These are phyloP conservation scores for Pseudogymnoascus sp. DNA, from an alignment of 2,329 filamentous ascomycete genomes.

Conservation along the genomic window DNA sequence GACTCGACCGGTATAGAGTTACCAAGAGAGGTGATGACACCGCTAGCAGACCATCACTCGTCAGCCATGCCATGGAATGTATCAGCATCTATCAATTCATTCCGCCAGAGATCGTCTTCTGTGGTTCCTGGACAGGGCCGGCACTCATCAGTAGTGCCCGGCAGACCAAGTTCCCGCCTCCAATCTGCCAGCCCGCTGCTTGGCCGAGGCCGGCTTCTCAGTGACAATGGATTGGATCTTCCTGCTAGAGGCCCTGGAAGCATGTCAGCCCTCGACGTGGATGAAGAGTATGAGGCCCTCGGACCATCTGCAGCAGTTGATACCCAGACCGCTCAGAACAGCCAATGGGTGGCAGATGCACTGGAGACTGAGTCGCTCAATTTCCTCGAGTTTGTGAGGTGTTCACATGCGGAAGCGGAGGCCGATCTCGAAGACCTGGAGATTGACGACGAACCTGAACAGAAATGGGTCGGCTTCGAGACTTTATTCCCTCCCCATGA, in stretches of 20 bases:
- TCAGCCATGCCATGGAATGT: slow-evolving; percentile 64
- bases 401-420: slow-evolving; percentile 32
- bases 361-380: slow-evolving; percentile 53
- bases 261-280: slow-evolving; percentile 13
- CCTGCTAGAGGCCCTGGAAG: slow-evolving; percentile 14
- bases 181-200: slow-evolving; percentile 54
- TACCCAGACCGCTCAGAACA: slow-evolving; percentile 38
- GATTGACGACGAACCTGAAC: slow-evolving; percentile 16
- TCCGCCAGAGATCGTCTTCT: slow-evolving; percentile 29
- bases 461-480: slow-evolving; percentile 55
- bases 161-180: slow-evolving; percentile 41
- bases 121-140: slow-evolving; percentile 32
- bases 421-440: slow-evolving; percentile 25
- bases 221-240: slow-evolving; percentile 19
- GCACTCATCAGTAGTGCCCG: slow-evolving; percentile 20
- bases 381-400: slow-evolving; percentile 52
- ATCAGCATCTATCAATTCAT: slow-evolving; percentile 45
- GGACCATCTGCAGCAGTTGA: slow-evolving; percentile 33
- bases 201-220: slow-evolving; percentile 33
- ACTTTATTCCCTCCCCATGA: slow-evolving; percentile 53
- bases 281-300: slow-evolving; percentile 38
- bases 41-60: slow-evolving; percentile 59
- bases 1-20: slow-evolving; percentile 48
- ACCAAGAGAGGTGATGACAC: slow-evolving; percentile 57
- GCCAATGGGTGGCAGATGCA: slow-evolving; percentile 41